Base-by-base conservation (phyloP, 495 filamentous ascomycete genomes). In the Durotheca rogersii region DNA sequence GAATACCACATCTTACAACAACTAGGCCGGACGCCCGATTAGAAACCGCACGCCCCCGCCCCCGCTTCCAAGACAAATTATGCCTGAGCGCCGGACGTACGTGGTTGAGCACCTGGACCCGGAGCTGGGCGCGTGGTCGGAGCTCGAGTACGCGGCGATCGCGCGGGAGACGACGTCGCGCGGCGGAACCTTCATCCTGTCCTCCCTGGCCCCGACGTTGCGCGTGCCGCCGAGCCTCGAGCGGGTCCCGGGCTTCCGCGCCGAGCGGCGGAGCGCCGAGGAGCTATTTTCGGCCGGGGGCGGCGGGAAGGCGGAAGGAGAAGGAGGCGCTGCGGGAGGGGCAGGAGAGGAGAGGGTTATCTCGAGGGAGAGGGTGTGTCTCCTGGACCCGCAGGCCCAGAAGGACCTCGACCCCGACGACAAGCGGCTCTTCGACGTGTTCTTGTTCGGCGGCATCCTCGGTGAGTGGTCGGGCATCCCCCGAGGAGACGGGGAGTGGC, bases 401-500 rank as follows among this genome's bases (percentile, higher is more conserved):
- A 79, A 81, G 53, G 92, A 96, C 56, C 65, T 98, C 59, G 81
- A 75, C 32, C 93, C 94, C 0, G 84, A 82, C 32, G 93, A 98
- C 74, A 88, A 81, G 7, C 81, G 86, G 30, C 66, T 54, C 9
- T 98, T 97, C 68, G 88, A 96, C 53, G 83, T 87, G 10, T 98
- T 96, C 67, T 69, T 98, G 23, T 98, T 97, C 69, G 93, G 93
- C 9, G 93, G 93, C 2, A 98, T 98, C 68, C 72, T 98, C 49
- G 92, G 90, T 94, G 73, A 53, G 82, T 72, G n/a, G n/a, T 47
- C 42, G 23, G 7, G 29, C 31, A 16, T 29, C 16, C 37, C 42
- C 41, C 12, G 31, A 35, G 0, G 21, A 12, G 29, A 5, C 34
- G 39, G 29, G 27, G 25, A 16, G 35, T n/a, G n/a, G n/a, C n/a